These are phyloP conservation scores for Pseudogymnoascus sp. DNA, from an alignment of 2,329 filamentous ascomycete genomes.

Conservation along the genomic window DNA sequence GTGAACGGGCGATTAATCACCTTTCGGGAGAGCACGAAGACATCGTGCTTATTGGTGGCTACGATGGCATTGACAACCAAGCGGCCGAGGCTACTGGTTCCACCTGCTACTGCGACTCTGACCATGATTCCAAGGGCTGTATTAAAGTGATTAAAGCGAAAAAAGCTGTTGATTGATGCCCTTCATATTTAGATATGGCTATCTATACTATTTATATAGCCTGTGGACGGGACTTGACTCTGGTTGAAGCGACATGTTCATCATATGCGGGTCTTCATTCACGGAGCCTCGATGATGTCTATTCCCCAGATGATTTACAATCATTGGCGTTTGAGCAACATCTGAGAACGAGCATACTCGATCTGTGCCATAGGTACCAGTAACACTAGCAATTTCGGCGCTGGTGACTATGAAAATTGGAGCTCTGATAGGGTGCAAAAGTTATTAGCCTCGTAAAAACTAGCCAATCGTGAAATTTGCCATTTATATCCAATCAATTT, in stretches of 20 bases:
- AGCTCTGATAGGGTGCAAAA: no score
- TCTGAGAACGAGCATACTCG: neutral
- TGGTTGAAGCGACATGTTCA: neutral
- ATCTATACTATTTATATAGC: neutral
- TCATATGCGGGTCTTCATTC: neutral
- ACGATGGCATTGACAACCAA: constrained; percentile 26
- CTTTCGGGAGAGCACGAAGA: constrained; percentile 28
- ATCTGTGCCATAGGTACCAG: no score
- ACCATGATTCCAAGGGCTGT: constrained; percentile 22
- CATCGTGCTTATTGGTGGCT: constrained; percentile 26
- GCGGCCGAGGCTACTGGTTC: constrained; percentile 25
- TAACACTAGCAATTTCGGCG: no score
- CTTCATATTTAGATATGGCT: neutral
- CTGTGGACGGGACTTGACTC: neutral
- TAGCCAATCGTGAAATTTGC: no score
- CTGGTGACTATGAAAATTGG: no score
- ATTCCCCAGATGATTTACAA: neutral
- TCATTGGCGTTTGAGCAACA: neutral
- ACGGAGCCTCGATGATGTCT: neutral
- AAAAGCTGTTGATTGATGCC: neutral
- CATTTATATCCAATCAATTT: no score
- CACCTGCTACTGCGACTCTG: constrained; percentile 27
- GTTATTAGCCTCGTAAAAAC: no score
- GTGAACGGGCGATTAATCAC: constrained; percentile 13
- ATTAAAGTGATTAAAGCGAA: neutral